Evolutionary conservation across 805 yeast genomes (phyloP), one percentile per base, ranked within the genome.

Genomic region (Wickerhamomyces chaumierensis): DNA sequence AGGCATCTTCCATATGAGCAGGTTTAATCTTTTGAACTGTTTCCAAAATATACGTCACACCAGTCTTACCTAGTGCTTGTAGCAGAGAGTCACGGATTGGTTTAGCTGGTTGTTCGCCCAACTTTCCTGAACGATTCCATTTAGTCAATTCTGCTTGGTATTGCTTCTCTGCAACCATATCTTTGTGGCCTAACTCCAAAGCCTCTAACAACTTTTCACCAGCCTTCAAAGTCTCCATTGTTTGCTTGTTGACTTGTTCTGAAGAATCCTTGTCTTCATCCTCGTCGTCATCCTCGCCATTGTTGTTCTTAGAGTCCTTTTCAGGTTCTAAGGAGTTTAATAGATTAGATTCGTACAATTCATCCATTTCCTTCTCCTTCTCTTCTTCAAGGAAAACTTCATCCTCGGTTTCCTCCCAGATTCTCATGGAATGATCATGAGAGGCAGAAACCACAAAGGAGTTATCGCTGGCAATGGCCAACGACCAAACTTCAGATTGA

Each of bases 381-480:
- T 92, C 98, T 66, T 92, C 99, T 59, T 92, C 96, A 43, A 92
- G 62, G 56, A 92, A 92, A n/a, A 92, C 92, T 49, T 90, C 88
- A 57, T 92, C 98, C 39, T 83, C 92, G 4, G 94, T 83, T 57
- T 86, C 87, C 42, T 71, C 72, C 98, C 98, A 92, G n/a, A 88
- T 61, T 57, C 98, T 72, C 36, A 90, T 75, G 52, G 94, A 79
- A 55, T 86, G 94, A 57, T 92, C 99, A 57, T 92, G 99, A 5
- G 96, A 79, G 1, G 88, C 80, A 15, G 94, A 73, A 4, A 84
- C 79, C 46, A 86, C 73, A 49, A 77, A 77, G 17, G 71, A 62
- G 3, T 95, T 95, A 48, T 71, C 74, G 19, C 62, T 60, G 42
- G 94, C 77, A 15, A 90, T 71, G n/a, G 88, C 81, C 36, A 92